phyloP scores from a whole-genome alignment of 805 yeast species.

The Wickerhamomyces pijperi region DNA sequence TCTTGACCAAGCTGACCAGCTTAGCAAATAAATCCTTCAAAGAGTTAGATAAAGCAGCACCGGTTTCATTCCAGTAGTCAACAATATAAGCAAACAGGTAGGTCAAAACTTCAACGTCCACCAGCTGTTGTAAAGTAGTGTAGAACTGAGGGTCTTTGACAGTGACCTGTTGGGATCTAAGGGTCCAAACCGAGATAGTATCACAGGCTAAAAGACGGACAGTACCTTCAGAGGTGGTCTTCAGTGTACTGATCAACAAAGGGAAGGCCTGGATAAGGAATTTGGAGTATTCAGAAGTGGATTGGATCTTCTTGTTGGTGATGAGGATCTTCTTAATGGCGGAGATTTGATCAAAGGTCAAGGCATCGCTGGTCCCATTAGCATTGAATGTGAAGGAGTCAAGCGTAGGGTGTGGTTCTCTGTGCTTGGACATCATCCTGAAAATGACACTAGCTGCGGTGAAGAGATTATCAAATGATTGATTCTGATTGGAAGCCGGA shows the following conservation, averaged over 20 bases:
- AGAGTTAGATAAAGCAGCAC: constrained; percentile 62
- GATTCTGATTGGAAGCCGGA: too few species aligned
- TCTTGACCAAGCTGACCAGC: constrained; percentile 30
- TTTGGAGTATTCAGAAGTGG: constrained; percentile 3
- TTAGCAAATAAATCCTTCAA: constrained; percentile 50
- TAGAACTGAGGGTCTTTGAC: constrained; percentile 7
- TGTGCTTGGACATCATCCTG: too few species aligned
- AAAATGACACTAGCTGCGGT: too few species aligned
- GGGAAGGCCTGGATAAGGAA: constrained; percentile 15
- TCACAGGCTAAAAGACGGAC: constrained; percentile 41
- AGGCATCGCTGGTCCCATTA: too few species aligned
- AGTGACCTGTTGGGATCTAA: constrained; percentile 37
- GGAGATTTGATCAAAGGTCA: not conserved
- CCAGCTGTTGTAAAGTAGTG: constrained; percentile 4
- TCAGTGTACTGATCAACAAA: constrained; percentile 21
- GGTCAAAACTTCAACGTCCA: constrained; percentile 14
- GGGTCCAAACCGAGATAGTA: constrained; percentile 52
- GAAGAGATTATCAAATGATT: too few species aligned
- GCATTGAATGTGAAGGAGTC: too few species aligned
- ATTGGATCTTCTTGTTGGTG: constrained; percentile 7
- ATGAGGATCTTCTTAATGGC: constrained; percentile 9
- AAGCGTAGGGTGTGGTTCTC: too few species aligned
- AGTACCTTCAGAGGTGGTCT: constrained; percentile 23
- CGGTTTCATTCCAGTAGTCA: constrained; percentile 63
- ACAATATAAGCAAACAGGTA: constrained; percentile 41